Base-by-base conservation (phyloP, 345 rosid genomes). In the Populus nigra region DNA sequence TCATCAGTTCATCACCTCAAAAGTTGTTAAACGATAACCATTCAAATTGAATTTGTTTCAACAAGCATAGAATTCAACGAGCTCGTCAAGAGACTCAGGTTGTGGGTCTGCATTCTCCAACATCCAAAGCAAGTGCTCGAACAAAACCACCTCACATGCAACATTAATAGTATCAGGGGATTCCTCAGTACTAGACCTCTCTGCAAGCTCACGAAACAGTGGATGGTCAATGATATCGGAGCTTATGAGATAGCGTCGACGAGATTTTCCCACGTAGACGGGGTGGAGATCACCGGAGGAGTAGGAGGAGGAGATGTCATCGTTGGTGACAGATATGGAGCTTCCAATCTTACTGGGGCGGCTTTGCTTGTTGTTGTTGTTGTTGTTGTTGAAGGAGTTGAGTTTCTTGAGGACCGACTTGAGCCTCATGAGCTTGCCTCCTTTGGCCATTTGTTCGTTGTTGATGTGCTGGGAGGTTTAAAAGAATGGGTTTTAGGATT, bases 91-190 rank as follows among this genome's bases (percentile, higher is more conserved):
- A 2, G 98, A 91, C 83, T 93, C 97, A 0, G 90, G 90, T 13
- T 86, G 90, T 23, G 93, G 87, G 73, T 91, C 94, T 0, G 91
- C 93, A 39, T 89, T 93, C 50, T 91, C 94, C 13, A 94, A 84
- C 98, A 94, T 94, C 98, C 98, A 94, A 38, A 92, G 96, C 84
- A 92, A 80, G 87, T 94, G 98, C 78, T 94, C 98, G 83, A 94
- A 94, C 91, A 94, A 66, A 10, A 94, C 98, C 65, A 94, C 98
- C 84, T 94, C 98, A 47, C 98, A 94, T 7, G 91, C 83, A 11
- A 94, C 91, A 38, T 75, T 84, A 29, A 94, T 72, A 41, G 88
- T 73, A 71, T 87, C 86, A 4, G 55, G 7, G 67, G 68, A 69
- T 23, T 71, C 85, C 2, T 67, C 71, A 8, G 27, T 13, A 8